Evolutionary conservation across 2,329 filamentous ascomycete species (phyloP).

Genomic region (Arthrobotrys entomopaga): DNA sequence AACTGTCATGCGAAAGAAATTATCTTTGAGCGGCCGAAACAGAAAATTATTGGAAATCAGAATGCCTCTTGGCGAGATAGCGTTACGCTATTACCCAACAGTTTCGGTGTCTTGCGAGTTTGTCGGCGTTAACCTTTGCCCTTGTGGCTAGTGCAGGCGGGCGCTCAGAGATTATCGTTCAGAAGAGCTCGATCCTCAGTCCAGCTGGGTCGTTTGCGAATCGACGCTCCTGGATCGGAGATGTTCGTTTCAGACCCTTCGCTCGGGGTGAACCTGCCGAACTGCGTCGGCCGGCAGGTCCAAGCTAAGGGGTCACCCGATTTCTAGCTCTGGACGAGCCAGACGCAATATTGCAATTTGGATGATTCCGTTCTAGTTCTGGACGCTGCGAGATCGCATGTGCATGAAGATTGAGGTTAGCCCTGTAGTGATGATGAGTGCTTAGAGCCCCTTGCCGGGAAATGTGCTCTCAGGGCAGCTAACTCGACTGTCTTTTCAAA

Average conservation of each 20-base stretch:
- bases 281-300: background rate
- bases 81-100: constrained; percentile 44
- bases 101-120: constrained; percentile 9
- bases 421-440: constrained; percentile 23
- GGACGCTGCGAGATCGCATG: constrained; percentile 9
- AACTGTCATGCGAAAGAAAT: constrained; percentile 15
- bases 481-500: background rate
- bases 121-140: constrained; percentile 16
- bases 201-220: background rate
- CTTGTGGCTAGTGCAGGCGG: constrained; percentile 29
- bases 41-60: background rate
- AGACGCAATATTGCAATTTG: no score
- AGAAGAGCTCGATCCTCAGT: constrained; percentile 27
- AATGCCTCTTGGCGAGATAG: constrained; percentile 13
- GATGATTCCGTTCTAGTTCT: constrained; percentile 23
- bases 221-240: constrained; percentile 15
- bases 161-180: background rate
- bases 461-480: constrained; percentile 8
- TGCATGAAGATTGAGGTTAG: constrained; percentile 23
- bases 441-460: constrained; percentile 30
- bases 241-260: constrained; percentile 23
- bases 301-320: background rate
- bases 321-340: background rate
- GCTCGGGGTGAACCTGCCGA: background rate
- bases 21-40: background rate